Conservation (phyloP, 1,139 yeast species). For the Nakaseomyces sp. region DNA sequence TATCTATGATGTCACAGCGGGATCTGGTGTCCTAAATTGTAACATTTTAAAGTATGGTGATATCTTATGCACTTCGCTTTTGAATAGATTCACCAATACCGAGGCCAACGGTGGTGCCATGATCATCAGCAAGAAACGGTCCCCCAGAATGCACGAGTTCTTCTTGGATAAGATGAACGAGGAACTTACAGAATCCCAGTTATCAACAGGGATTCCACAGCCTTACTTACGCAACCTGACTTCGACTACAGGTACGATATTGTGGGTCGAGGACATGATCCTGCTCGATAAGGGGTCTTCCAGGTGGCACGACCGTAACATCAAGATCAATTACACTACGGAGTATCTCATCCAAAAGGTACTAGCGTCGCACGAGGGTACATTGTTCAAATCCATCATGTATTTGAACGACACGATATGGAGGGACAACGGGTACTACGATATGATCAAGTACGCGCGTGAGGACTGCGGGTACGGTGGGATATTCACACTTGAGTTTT, state of each 20-base stretch:
- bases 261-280: slow-evolving; percentile 93
- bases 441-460: slow-evolving; percentile 47
- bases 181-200: background rate
- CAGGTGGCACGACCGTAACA: slow-evolving; percentile 67
- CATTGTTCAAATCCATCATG: slow-evolving; percentile 49
- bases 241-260: slow-evolving; percentile 13
- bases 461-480: slow-evolving; percentile 90
- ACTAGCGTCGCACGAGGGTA: slow-evolving; percentile 37
- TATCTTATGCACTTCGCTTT: slow-evolving; percentile 77
- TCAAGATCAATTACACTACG: slow-evolving; percentile 60
- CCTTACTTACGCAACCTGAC: background rate
- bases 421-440: slow-evolving; percentile 54
- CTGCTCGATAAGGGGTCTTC: slow-evolving; percentile 88
- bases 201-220: background rate
- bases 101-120: slow-evolving; percentile 95
- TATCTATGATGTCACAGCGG: slow-evolving; percentile 89
- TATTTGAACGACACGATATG: slow-evolving; percentile 43
- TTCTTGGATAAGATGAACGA: slow-evolving; percentile 28
- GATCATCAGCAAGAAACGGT: slow-evolving; percentile 58
- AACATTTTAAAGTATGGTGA: slow-evolving; percentile 79
- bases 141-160: slow-evolving; percentile 45
- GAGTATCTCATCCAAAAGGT: slow-evolving; percentile 41
- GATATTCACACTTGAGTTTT: slow-evolving; percentile 66
- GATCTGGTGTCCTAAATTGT: slow-evolving; percentile 68
- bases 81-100: slow-evolving; percentile 41